Base-by-base conservation (phyloP, 768 basidiomycete species). In the Xanthoconium stramineum region DNA sequence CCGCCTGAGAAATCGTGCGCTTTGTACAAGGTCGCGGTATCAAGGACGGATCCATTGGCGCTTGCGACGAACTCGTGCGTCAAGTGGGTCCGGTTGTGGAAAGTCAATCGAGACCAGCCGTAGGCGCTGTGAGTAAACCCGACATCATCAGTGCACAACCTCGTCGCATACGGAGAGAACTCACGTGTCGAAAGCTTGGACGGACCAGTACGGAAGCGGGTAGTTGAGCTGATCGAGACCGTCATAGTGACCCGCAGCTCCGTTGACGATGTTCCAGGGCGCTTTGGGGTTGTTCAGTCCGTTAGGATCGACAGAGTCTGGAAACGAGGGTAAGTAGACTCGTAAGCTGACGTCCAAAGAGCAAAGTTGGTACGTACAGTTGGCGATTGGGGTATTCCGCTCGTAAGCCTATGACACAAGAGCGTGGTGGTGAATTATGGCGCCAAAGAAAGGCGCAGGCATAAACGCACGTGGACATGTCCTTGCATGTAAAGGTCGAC, bases 401-500 rank as follows among this genome's bases (percentile, higher is more conserved):
- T 69, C 63, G 51, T 69, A 69, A 7, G 36, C 30, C 67, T 69
- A 24, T 8, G 3, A 14, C 13, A 6, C 15, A 39, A 24, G 4
- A 24, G 24, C 4, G 24, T 2, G 24, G 24, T 24, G 24, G 24
- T 15, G 49, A 15, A 15, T 9, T 17, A 11, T 0, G 29, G 13
- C 44, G 40, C 6, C 29, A 29, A 47, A 6, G 19, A 47, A 7
- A 13, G 20, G 4, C 24, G 24, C 24, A 2, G 4, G 24, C 5
- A 9, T 19, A 19, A 32, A 50, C 66, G 30, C 45, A 69, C 65
- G 40, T 68, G 67, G 8, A 63, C 10, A 19, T 69, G 67, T 40
- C 68, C 67, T 30, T 69, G 65, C 67, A 69, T 63, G 50, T 69
- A 69, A n/a, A 65, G 56, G 33, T 67, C 65, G 30, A 69, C 65